Evolutionary conservation across 768 basidiomycete genomes (phyloP).

Genomic region (Artomyces pyxidatus): DNA sequence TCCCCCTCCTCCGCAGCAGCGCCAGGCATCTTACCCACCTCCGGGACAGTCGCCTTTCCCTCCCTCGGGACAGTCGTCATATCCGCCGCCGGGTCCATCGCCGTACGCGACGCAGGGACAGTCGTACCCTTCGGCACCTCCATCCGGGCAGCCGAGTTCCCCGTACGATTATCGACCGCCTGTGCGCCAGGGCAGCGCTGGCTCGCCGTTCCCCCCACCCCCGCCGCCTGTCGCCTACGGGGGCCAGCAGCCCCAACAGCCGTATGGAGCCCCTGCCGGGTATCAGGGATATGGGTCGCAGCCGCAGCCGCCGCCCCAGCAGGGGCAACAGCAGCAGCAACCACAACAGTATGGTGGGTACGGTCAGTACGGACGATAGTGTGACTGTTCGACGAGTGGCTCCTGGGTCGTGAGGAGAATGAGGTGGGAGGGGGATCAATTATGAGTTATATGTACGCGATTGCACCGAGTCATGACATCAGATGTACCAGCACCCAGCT

Average conservation of each 20-base stretch:
- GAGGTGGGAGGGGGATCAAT: too few species aligned
- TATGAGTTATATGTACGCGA: too few species aligned
- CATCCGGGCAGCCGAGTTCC: conserved; percentile 6
- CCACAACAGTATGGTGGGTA: conserved; percentile 24
- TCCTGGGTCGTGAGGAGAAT: too few species aligned
- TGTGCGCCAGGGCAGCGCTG: conserved; percentile 10
- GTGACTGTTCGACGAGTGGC: too few species aligned
- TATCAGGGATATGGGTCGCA: conserved; percentile 6
- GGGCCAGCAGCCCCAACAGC: conserved; percentile 18
- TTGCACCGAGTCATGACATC: too few species aligned
- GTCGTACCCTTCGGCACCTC: conserved; percentile 18
- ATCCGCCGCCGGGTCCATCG: conserved; percentile 17
- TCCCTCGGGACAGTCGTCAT: conserved; percentile 15
- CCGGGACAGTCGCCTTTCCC: too few species aligned
- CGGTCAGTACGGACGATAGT: conserved; percentile 25
- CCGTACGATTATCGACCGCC: conserved; percentile 2
- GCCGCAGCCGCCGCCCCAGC: conserved; percentile 19
- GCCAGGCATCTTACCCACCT: conserved; percentile 19
- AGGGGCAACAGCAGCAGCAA: conserved; percentile 22
- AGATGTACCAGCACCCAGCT: too few species aligned
- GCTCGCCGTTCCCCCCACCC: conserved; percentile 21
- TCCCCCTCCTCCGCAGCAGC: conserved; percentile 17
- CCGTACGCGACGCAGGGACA: too few species aligned
- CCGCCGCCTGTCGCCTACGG: conserved; percentile 21
- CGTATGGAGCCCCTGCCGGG: conserved; percentile 4